Evolutionary conservation across 768 basidiomycete species (phyloP).

Genomic region (Leccinum incarnatum): DNA sequence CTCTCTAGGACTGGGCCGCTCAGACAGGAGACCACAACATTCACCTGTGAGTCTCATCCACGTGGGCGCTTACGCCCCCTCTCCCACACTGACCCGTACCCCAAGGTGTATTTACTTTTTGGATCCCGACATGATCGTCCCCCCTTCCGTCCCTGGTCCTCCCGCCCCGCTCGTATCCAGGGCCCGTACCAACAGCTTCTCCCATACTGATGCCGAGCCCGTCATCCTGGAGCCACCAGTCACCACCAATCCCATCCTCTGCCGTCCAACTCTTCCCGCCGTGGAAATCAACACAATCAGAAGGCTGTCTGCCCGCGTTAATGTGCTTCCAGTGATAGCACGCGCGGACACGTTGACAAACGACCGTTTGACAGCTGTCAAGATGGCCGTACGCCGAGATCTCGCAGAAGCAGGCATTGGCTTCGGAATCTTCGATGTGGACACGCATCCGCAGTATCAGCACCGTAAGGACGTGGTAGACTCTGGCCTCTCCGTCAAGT

Average conservation of each 20-base stretch:
- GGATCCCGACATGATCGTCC: conserved; percentile 79
- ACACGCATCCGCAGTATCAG: conserved; percentile 50
- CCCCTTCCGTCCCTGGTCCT: conserved; percentile 63
- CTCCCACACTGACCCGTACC: conserved; percentile 17
- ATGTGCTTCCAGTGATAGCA: conserved; percentile 84
- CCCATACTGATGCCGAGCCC: conserved; percentile 68
- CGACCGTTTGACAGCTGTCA: conserved; percentile 76
- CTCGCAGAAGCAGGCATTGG: conserved; percentile 83
- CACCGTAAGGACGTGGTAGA: conserved; percentile 44
- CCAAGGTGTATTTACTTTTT: conserved; percentile 82
- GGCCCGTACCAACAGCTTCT: conserved; percentile 67
- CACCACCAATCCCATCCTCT: conserved; percentile 66
- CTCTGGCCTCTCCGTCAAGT: conserved; percentile 41
- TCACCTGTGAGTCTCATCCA: conserved; percentile 58
- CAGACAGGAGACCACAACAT: conserved; percentile 73
- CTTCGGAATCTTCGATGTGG: conserved; percentile 86
- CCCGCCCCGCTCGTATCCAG: conserved; percentile 68
- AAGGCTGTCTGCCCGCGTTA: conserved; percentile 76
- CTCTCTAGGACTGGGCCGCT: conserved; percentile 64
- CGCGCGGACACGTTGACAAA: conserved; percentile 79
- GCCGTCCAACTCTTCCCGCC: conserved; percentile 63
- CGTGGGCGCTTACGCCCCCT: conserved; percentile 30
- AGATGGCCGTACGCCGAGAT: conserved; percentile 76
- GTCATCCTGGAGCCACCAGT: conserved; percentile 80
- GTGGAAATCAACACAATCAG: conserved; percentile 77